A percentile compares a stretch with the other conserved stretches of the same genome.
These are phyloP conservation scores for Rubus idaeus DNA, from an alignment of 306 rosid genomes.

Conservation along the genomic window DNA sequence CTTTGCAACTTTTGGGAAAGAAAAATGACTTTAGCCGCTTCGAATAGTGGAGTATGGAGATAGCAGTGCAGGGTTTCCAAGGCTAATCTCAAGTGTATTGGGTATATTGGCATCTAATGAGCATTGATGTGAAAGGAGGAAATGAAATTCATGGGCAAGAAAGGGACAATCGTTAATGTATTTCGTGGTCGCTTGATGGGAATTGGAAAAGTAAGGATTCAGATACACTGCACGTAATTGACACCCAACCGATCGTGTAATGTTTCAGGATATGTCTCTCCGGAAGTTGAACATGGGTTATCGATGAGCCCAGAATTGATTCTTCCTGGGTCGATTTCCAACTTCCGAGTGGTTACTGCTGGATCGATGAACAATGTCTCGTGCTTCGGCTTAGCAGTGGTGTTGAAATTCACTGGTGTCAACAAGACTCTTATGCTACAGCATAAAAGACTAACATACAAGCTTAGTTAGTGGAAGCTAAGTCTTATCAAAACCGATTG, in stretches of 20 bases:
- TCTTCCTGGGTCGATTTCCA: neutral
- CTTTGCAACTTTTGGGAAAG: neutral
- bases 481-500: neutral
- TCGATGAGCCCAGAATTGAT: neutral
- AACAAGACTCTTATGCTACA: neutral
- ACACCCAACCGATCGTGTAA: neutral
- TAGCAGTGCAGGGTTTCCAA: neutral
- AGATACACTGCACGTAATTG: neutral
- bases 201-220: neutral
- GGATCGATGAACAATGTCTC: neutral
- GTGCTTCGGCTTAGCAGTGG: neutral
- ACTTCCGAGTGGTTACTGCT: neutral
- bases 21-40: neutral
- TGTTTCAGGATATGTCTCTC: neutral
- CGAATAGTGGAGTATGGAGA: neutral
- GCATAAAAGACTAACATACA: neutral
- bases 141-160: neutral
- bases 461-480: neutral
- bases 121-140: neutral
- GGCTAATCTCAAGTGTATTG: neutral
- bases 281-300: neutral
- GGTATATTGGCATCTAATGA: neutral
- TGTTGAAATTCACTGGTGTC: neutral
- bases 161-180: neutral
- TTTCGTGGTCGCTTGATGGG: neutral